Evolutionary conservation across 2,329 filamentous ascomycete species (phyloP).

Genomic region (Penicillium italicum): DNA sequence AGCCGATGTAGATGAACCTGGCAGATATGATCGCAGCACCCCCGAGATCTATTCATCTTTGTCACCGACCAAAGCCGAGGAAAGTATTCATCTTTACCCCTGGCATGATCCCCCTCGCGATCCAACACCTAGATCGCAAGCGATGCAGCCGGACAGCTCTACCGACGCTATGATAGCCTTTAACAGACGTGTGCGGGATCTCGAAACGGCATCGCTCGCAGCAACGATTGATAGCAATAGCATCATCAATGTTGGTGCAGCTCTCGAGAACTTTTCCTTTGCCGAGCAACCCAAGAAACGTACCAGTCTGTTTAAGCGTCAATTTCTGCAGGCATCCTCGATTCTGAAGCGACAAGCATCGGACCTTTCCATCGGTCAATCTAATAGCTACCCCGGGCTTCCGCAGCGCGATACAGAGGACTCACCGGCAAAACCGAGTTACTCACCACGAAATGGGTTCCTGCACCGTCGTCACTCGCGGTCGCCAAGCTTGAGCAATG

Average conservation of each 20-base stretch:
- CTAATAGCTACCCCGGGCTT: slow-evolving; percentile 25
- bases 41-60: slow-evolving; percentile 15
- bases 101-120: slow-evolving; percentile 48
- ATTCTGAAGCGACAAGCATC: slow-evolving; percentile 47
- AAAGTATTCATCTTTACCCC: slow-evolving; percentile 38
- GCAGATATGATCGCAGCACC: slow-evolving; percentile 21
- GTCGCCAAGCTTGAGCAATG: slow-evolving; percentile 42
- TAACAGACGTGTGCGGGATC: slow-evolving; percentile 47
- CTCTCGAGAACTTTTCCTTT: slow-evolving; percentile 43
- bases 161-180: slow-evolving; percentile 56
- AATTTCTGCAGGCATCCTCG: slow-evolving; percentile 42
- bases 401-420: slow-evolving; percentile 20
- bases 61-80: slow-evolving; percentile 25
- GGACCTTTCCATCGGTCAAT: slow-evolving; percentile 30
- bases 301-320: slow-evolving; percentile 47
- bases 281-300: slow-evolving; percentile 38
- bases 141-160: slow-evolving; percentile 50
- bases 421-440: slow-evolving; percentile 31
- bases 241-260: slow-evolving; percentile 43
- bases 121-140: slow-evolving; percentile 27
- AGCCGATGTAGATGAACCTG: slow-evolving; percentile 26
- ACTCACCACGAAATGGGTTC: slow-evolving; percentile 38
- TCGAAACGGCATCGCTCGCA: slow-evolving; percentile 53
- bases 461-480: slow-evolving; percentile 27
- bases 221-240: slow-evolving; percentile 53